phyloP scores from a whole-genome alignment of 75 land plant genomes.

The Picea glauca region DNA sequence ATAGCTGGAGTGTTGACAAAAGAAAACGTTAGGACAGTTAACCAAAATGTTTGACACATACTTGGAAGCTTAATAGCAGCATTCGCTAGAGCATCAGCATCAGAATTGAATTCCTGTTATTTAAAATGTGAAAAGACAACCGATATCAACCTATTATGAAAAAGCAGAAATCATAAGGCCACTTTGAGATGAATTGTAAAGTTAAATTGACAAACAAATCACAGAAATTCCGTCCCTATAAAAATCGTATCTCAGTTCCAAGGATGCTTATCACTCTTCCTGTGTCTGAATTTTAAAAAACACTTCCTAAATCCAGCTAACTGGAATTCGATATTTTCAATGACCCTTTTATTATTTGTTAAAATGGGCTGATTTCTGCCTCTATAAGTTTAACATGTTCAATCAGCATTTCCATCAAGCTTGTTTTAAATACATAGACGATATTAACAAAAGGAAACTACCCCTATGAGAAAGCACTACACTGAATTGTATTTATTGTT shows the following conservation, averaged over 20 bases:
- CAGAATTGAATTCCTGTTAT: constrained; percentile 62
- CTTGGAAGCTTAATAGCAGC: constrained; percentile 42
- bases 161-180: neutral
- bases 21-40: neutral
- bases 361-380: neutral
- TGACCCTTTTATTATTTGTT: too few species aligned
- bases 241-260: neutral
- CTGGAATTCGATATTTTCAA: neutral
- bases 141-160: neutral
- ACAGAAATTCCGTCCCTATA: neutral
- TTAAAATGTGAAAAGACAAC: neutral
- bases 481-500: neutral
- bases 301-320: too few species aligned
- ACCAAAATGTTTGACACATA: constrained; percentile 5
- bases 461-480: neutral
- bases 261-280: neutral
- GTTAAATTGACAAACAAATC: neutral
- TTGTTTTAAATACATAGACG: neutral
- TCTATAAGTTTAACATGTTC: neutral
- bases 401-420: neutral
- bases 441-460: neutral
- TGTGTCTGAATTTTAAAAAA: neutral
- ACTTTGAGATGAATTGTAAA: neutral
- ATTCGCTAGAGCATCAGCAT: constrained; percentile 83
- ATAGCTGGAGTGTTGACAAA: neutral